Base-by-base conservation (phyloP, 331 rosid genomes). In the Saraca asoca region DNA sequence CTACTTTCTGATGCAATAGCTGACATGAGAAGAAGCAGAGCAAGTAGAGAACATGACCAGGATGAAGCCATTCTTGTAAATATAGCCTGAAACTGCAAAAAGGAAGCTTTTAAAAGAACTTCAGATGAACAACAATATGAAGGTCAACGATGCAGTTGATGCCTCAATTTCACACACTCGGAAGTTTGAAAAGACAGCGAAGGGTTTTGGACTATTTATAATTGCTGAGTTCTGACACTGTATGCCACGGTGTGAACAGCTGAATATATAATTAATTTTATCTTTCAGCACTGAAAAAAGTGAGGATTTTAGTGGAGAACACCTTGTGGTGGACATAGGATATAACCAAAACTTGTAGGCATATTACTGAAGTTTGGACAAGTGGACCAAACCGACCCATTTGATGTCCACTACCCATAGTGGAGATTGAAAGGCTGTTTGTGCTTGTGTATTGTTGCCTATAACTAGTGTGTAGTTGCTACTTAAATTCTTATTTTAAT, bases 1-100 rank as follows among this genome's bases (percentile, higher is more conserved):
- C 90, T 77, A 42, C 96, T 66, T 9, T 86, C 84, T 7, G 87
- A 79, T 51, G 16, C 80, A n/a, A 72, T 65, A 43, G 72, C 52
- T 24, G 89, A 86, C 67, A 75, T 16, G n/a, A 69, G 50, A 69
- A 86, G 80, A 12, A 86, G 73, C 57, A 88, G 6, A n/a, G 73
- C 79, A 57, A 78, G 76, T 8, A 84, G 12, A 57, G 80, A 50
- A 14, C 70, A 51, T 7, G 83, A 69, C 71, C 73, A 46, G 41
- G 78, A 54, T 49, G 83, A 51, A 31, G 46, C 82, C 95, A 82
- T 84, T 44, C 4, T 69, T 16, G 12, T 1, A 2, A 43, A 19
- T 51, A 51, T 24, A 59, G 49, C 15, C 51, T 75, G 18, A 15
- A 62, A 38, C 37, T 38, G 14, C 45, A 68, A 62, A 9, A 45